phyloP scores from a whole-genome alignment of 2,329 filamentous ascomycete genomes.

The Claviceps monticola region DNA sequence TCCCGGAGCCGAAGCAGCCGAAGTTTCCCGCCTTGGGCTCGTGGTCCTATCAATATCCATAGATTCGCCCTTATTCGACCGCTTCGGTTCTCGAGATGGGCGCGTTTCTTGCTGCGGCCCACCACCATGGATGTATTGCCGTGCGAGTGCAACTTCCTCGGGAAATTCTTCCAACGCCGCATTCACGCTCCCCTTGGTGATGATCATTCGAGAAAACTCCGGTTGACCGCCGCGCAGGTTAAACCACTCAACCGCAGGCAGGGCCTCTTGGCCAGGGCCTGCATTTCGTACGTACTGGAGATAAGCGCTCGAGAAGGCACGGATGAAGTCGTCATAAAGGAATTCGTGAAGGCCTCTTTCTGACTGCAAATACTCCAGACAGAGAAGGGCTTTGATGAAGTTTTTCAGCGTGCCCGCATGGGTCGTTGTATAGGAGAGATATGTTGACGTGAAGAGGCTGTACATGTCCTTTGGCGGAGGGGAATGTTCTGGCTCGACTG shows the following conservation, averaged over 20 bases:
- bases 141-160: conserved; percentile 14
- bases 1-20: no score
- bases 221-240: conserved; percentile 17
- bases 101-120: background rate
- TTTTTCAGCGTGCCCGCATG: conserved; percentile 23
- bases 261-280: conserved; percentile 13
- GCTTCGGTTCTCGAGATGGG: background rate
- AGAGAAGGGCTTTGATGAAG: conserved; percentile 33
- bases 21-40: background rate
- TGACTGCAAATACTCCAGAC: conserved; percentile 24
- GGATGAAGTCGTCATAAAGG: conserved; percentile 40
- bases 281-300: conserved; percentile 23
- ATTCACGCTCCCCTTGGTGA: conserved; percentile 22
- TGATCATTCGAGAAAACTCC: conserved; percentile 17
- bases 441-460: conserved; percentile 25
- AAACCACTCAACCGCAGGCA: conserved; percentile 30
- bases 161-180: conserved; percentile 21
- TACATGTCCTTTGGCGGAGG: conserved; percentile 10
- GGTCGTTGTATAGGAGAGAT: conserved; percentile 28
- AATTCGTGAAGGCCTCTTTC: conserved; percentile 23
- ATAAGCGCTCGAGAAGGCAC: conserved; percentile 28
- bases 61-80: background rate
- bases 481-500: background rate
- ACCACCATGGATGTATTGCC: background rate
- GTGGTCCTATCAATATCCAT: conserved; percentile 4